Conservation (phyloP, 169 alveolate species). For the Plasmodium ovale region DNA sequence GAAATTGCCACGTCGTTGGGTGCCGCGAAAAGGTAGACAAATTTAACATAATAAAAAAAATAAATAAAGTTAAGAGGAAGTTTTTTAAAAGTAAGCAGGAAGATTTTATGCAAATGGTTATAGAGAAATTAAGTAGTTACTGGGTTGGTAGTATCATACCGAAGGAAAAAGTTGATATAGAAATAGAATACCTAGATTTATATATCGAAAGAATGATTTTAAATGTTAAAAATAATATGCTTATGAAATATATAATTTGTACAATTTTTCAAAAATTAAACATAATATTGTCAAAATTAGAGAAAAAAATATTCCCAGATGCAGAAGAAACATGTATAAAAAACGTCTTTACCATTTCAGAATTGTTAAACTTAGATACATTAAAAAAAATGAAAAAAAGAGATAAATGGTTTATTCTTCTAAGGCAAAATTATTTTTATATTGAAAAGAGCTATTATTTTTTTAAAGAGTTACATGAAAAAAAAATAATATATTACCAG, state of each 20-base stretch:
- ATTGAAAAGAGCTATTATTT: conserved; percentile 57
- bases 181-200: neutral
- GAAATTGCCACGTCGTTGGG: too few relatives aligned
- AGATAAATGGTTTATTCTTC: conserved; percentile 32
- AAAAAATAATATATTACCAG: conserved; percentile 42
- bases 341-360: conserved; percentile 12
- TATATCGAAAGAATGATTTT: conserved; percentile 5
- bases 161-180: neutral
- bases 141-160: neutral
- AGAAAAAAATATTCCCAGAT: neutral
- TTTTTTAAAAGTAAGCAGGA: conserved; percentile 2
- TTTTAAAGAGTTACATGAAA: conserved; percentile 61
- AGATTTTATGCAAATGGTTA: conserved; percentile 9
- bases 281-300: conserved; percentile 13
- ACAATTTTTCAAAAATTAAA: conserved; percentile 6
- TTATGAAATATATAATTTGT: conserved; percentile 23
- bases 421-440: conserved; percentile 44
- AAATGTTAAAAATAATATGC: conserved; percentile 25
- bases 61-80: conserved; percentile 21
- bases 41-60: conserved; percentile 16
- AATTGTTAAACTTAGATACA: conserved; percentile 12
- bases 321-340: conserved; percentile 8
- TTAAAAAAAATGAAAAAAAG: conserved; percentile 41
- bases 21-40: conserved; percentile 6
- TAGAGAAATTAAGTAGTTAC: neutral